Evolutionary conservation across 495 filamentous ascomycete genomes (phyloP).

Genomic region (Tuber umbilicatum): DNA sequence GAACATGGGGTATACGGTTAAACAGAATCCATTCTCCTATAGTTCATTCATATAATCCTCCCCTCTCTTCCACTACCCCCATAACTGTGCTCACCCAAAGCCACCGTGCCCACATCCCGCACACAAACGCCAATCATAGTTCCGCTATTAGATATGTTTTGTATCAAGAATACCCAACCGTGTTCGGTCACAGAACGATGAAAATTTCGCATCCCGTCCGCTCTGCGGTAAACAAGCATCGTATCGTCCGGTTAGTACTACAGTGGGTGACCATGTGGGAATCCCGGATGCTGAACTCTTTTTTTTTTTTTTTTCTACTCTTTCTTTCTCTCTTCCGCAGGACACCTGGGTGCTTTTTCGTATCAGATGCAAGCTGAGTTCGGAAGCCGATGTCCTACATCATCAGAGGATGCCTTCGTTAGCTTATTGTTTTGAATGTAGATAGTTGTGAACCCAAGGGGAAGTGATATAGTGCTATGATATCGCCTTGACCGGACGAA

Average conservation of each 20-base stretch:
- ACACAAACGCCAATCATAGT: not conserved
- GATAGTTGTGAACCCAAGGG: not conserved
- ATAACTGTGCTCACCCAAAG: not conserved
- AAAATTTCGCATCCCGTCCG: no score
- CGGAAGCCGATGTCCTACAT: no score
- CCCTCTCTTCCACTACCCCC: not conserved
- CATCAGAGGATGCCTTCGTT: not conserved
- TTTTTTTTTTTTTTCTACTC: no score
- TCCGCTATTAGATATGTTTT: not conserved
- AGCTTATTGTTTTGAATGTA: no score
- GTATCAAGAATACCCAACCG: not conserved
- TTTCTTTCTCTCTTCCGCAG: no score
- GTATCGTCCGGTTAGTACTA: no score
- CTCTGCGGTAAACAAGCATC: no score
- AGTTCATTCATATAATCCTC: no score
- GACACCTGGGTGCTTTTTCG: no score
- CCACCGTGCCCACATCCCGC: not conserved
- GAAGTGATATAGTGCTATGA: not conserved
- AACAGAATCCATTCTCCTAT: not conserved
- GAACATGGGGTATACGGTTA: not conserved
- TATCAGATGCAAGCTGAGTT: no score
- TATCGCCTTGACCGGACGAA: not conserved
- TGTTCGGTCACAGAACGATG: slow-evolving; percentile 1
- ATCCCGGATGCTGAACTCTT: no score
- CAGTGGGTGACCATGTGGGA: no score